Evolutionary conservation across 2,329 filamentous ascomycete species (phyloP).

Genomic region (Cladosporium phlei): DNA sequence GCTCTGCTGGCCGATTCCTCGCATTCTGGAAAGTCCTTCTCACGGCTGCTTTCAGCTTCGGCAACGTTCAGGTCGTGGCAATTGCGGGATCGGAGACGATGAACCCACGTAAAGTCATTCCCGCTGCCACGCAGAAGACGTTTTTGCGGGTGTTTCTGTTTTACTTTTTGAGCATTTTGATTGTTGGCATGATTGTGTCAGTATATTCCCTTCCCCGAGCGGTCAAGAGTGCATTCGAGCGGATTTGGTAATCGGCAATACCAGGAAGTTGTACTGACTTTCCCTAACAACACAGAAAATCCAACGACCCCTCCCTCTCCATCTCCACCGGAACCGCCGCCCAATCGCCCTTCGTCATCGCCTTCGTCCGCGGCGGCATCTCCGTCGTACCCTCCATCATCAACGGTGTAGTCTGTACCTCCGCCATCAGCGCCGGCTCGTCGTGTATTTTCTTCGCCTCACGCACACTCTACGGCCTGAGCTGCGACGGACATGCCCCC

Average conservation of each 20-base stretch:
- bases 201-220: conserved; percentile 41
- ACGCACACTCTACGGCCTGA: conserved; percentile 47
- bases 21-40: conserved; percentile 53
- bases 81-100: conserved; percentile 53
- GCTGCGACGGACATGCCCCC: conserved; percentile 50
- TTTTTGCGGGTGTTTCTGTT: conserved; percentile 43
- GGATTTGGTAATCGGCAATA: too few relatives aligned
- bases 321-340: background rate
- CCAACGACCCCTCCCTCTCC: background rate
- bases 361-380: conserved; percentile 62
- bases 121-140: conserved; percentile 22
- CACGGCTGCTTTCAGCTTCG: conserved; percentile 48
- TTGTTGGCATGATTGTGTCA: conserved; percentile 25
- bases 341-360: conserved; percentile 62
- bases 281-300: background rate
- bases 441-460: conserved; percentile 56
- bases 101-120: conserved; percentile 50
- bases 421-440: conserved; percentile 66
- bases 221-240: conserved; percentile 50
- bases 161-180: conserved; percentile 53
- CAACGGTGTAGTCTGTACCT: conserved; percentile 71
- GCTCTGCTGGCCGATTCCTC: conserved; percentile 56
- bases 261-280: too few relatives aligned
- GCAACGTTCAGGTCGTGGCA: conserved; percentile 51
- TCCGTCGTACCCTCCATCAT: conserved; percentile 64